Conservation (phyloP, 2,329 filamentous ascomycete species). For the Penicillium sp. region DNA sequence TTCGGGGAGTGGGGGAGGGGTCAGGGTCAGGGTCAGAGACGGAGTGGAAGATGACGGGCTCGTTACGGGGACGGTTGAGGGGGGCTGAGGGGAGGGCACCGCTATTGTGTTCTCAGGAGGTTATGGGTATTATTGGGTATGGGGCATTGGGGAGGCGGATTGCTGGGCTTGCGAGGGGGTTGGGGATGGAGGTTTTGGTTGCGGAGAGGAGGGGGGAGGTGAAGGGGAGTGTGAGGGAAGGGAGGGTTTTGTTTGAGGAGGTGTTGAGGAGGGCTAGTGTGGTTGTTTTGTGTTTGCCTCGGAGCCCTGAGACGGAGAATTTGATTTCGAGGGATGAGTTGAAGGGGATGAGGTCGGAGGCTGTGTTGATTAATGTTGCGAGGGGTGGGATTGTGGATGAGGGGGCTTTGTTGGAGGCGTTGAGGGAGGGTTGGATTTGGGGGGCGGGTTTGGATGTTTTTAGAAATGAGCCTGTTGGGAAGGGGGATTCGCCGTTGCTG, state of each 20-base stretch:
- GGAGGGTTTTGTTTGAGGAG: slow-evolving; percentile 33
- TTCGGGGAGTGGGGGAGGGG: too few relatives aligned
- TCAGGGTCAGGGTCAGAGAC: slow-evolving; percentile 13
- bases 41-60: slow-evolving; percentile 47
- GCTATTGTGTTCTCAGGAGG: slow-evolving; percentile 52
- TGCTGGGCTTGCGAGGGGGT: slow-evolving; percentile 39
- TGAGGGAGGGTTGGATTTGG: slow-evolving; percentile 48
- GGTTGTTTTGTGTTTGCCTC: slow-evolving; percentile 34
- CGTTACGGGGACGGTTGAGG: slow-evolving; percentile 32
- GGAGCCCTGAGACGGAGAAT: slow-evolving; percentile 34
- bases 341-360: slow-evolving; percentile 42
- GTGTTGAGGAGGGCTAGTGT: slow-evolving; percentile 33
- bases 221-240: slow-evolving; percentile 14
- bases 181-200: slow-evolving; percentile 55
- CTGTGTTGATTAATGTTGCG: slow-evolving; percentile 53
- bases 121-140: slow-evolving; percentile 55
- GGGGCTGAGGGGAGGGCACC: slow-evolving; percentile 38
- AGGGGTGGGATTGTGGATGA: slow-evolving; percentile 58
- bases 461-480: slow-evolving; percentile 52
- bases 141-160: slow-evolving; percentile 48
- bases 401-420: slow-evolving; percentile 48
- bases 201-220: slow-evolving; percentile 50
- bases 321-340: slow-evolving; percentile 46
- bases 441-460: slow-evolving; percentile 53
- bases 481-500: slow-evolving; percentile 48